These are phyloP conservation scores for Mikania micrantha DNA, from an alignment of 129 eudicot genomes.

Conservation along the genomic window DNA sequence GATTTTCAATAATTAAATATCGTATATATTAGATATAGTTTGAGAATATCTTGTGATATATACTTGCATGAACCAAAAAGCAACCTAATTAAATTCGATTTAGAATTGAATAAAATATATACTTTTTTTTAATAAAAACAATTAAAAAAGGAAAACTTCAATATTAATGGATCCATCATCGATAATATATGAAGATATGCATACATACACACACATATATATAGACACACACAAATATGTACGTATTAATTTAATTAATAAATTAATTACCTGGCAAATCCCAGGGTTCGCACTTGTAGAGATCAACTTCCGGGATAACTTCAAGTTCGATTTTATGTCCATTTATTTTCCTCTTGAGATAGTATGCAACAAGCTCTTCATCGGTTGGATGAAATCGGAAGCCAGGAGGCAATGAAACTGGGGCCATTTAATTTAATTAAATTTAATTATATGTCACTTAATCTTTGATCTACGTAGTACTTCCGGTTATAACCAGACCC, in stretches of 20 bases:
- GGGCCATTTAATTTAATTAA: slow-evolving; percentile 46
- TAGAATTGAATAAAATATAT: background rate
- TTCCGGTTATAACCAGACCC: slow-evolving; percentile 10
- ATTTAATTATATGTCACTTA: background rate
- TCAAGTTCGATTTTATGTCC: slow-evolving; percentile 85
- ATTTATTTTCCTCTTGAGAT: slow-evolving; percentile 83
- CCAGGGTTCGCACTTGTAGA: slow-evolving; percentile 98
- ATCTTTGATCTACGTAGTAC: slow-evolving; percentile 7
- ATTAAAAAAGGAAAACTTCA: background rate
- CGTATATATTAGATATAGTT: background rate
- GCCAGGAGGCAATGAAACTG: slow-evolving; percentile 97
- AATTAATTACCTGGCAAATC: slow-evolving; percentile 99
- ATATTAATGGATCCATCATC: background rate
- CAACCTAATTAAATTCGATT: slow-evolving; percentile 25
- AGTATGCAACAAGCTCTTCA: slow-evolving; percentile 87
- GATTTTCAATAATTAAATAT: background rate
- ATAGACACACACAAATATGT: background rate
- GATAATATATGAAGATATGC: slow-evolving; percentile 20
- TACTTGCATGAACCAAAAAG: slow-evolving; percentile 29
- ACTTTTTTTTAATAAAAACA: background rate
- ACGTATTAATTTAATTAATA: too few species aligned
- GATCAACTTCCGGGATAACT: slow-evolving; percentile 95
- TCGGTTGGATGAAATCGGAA: slow-evolving; percentile 93
- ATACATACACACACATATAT: slow-evolving; percentile 23
- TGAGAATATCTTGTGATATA: slow-evolving; percentile 26